phyloP scores from a whole-genome alignment of 495 filamentous ascomycete species.

The Penicillium samsonianum region DNA sequence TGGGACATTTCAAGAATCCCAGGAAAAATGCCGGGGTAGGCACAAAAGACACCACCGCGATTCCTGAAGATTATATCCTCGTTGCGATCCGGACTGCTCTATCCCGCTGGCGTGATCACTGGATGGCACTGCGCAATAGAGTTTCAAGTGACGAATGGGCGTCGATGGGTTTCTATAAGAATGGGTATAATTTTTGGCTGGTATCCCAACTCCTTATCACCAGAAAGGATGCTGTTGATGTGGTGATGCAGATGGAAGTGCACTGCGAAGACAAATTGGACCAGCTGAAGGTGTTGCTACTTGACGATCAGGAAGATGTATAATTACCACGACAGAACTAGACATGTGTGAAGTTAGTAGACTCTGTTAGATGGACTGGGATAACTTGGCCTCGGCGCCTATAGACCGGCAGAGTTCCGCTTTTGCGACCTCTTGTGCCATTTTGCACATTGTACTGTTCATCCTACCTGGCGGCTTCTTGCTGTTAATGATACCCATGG shows the following conservation, averaged over 20 bases:
- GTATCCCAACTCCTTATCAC: slow-evolving; percentile 49
- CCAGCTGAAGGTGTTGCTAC: slow-evolving; percentile 46
- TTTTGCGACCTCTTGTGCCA: too few relatives aligned
- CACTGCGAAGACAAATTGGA: slow-evolving; percentile 50
- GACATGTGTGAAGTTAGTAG: background rate
- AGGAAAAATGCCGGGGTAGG: slow-evolving; percentile 1
- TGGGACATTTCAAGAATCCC: slow-evolving; percentile 8
- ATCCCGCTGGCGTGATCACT: slow-evolving; percentile 42
- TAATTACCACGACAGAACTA: background rate
- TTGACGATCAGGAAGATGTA: slow-evolving; percentile 40
- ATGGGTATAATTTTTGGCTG: slow-evolving; percentile 50
- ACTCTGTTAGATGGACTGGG: background rate
- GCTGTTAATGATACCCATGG: too few relatives aligned
- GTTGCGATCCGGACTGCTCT: slow-evolving; percentile 38
- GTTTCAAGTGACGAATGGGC: slow-evolving; percentile 42
- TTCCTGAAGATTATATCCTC: slow-evolving; percentile 41
- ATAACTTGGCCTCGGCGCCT: too few relatives aligned
- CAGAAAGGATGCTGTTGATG: slow-evolving; percentile 49
- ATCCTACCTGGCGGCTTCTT: too few relatives aligned
- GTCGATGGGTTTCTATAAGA: slow-evolving; percentile 49
- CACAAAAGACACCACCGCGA: slow-evolving; percentile 11
- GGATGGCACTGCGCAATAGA: slow-evolving; percentile 35
- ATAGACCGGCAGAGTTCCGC: too few relatives aligned
- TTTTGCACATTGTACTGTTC: too few relatives aligned
- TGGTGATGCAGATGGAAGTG: slow-evolving; percentile 52